A percentile compares a stretch with the other conserved stretches of the same genome.
phyloP scores from a whole-genome alignment of 2,329 filamentous ascomycete species.

The Macrophomina phaseolina region DNA sequence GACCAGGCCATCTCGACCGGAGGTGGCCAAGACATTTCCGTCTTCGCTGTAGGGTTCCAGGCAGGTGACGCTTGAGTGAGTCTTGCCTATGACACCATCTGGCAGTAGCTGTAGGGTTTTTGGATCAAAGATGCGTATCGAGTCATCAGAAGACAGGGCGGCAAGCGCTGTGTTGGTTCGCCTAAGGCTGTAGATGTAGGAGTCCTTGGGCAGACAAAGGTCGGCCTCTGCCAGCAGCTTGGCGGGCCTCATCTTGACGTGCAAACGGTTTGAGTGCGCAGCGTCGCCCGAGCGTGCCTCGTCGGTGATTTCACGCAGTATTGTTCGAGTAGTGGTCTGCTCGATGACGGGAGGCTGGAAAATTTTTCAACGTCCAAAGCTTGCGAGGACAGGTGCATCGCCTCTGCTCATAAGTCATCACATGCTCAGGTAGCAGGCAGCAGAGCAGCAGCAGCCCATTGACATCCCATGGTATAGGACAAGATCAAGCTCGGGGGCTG shows the following conservation, averaged over 20 bases:
- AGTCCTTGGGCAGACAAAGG: slow-evolving; percentile 39
- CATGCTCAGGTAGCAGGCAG: background rate
- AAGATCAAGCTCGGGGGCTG: background rate
- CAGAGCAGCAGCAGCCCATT: background rate
- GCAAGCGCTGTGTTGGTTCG: slow-evolving; percentile 53
- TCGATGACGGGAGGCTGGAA: slow-evolving; percentile 11
- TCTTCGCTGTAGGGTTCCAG: slow-evolving; percentile 61
- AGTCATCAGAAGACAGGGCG: slow-evolving; percentile 72
- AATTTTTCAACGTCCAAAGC: slow-evolving; percentile 3
- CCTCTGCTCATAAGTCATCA: background rate
- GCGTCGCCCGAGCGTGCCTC: background rate
- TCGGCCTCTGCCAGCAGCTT: slow-evolving; percentile 31
- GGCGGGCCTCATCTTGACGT: slow-evolving; percentile 21
- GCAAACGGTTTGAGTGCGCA: background rate
- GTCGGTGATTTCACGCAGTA: background rate
- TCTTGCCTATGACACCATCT: slow-evolving; percentile 56
- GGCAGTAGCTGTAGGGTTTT: slow-evolving; percentile 57
- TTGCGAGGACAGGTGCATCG: background rate
- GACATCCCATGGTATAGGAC: background rate
- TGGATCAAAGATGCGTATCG: slow-evolving; percentile 70
- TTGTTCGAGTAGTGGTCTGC: background rate
- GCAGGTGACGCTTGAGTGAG: slow-evolving; percentile 69
- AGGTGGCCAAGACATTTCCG: slow-evolving; percentile 66
- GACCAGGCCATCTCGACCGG: slow-evolving; percentile 73
- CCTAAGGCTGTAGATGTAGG: slow-evolving; percentile 47